A percentile compares a stretch with the other conserved stretches of the same genome.
phyloP scores from a whole-genome alignment of 306 rosid species.

The Alnus glutinosa region DNA sequence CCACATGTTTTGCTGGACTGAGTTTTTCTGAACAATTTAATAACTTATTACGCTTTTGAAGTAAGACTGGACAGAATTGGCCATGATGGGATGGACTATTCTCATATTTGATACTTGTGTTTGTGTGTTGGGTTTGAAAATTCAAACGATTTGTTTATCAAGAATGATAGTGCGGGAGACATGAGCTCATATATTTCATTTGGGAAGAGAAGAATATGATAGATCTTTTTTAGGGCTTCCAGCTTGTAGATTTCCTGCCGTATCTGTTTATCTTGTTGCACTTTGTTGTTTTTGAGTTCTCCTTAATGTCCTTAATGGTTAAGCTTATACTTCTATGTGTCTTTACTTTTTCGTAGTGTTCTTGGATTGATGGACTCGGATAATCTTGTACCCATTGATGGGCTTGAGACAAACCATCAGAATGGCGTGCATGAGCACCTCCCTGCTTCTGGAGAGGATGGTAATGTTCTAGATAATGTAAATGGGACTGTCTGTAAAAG shows the following conservation, averaged over 20 bases:
- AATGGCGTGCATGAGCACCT: slow-evolving; percentile 55
- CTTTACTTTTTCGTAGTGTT: slow-evolving; percentile 44
- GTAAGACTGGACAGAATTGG: background rate
- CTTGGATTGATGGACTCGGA: slow-evolving; percentile 63
- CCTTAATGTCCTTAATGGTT: background rate
- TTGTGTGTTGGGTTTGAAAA: background rate
- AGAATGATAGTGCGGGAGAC: background rate
- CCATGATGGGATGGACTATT: background rate
- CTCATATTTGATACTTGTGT: background rate
- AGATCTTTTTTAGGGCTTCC: background rate
- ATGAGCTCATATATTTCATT: background rate
- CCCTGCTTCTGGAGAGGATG: slow-evolving; percentile 33
- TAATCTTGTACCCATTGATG: slow-evolving; percentile 41
- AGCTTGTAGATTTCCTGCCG: background rate
- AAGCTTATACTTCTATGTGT: slow-evolving; percentile 4
- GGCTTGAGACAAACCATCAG: slow-evolving; percentile 51
- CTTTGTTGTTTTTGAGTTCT: slow-evolving; percentile 5
- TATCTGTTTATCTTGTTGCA: background rate
- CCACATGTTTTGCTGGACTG: background rate
- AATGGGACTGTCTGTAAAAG: slow-evolving; percentile 25
- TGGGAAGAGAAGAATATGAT: background rate
- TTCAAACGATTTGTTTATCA: background rate
- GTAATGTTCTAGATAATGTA: slow-evolving; percentile 36
- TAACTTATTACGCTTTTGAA: background rate
- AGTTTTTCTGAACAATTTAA: background rate